phyloP scores from a whole-genome alignment of 768 basidiomycete genomes.

The Phylloporus sp. region DNA sequence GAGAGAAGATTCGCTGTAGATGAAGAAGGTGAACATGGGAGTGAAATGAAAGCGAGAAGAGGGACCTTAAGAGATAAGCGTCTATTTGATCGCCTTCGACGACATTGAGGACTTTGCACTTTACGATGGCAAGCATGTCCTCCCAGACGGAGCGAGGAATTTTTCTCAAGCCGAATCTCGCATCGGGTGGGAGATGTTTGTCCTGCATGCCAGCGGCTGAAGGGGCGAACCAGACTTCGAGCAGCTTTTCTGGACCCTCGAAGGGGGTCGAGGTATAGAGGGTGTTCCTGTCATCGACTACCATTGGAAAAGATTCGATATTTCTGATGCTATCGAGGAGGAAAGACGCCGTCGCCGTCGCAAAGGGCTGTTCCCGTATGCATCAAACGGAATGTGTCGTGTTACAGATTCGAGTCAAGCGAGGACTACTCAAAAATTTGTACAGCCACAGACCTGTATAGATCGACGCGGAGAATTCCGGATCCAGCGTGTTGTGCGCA shows the following conservation, averaged over 20 bases:
- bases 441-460: constrained; percentile 27
- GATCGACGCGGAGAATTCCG: constrained; percentile 13
- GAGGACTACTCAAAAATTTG: constrained; percentile 12
- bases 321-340: constrained; percentile 53
- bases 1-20: constrained; percentile 89
- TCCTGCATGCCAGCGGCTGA: constrained; percentile 56
- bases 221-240: constrained; percentile 97
- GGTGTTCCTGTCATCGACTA: constrained; percentile 17
- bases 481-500: too few relatives aligned
- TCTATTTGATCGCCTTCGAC: constrained; percentile 87
- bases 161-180: constrained; percentile 67
- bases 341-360: constrained; percentile 34
- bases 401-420: too few relatives aligned
- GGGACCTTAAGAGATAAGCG: constrained; percentile 90
- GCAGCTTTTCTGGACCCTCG: constrained; percentile 91
- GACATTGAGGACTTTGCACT: constrained; percentile 92
- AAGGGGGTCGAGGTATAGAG: constrained; percentile 52
- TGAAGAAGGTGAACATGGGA: constrained; percentile 10
- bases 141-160: constrained; percentile 83
- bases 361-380: constrained; percentile 37
- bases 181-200: constrained; percentile 33
- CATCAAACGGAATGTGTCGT: constrained; percentile 44
- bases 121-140: constrained; percentile 94
- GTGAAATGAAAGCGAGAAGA: constrained; percentile 1
- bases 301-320: too few relatives aligned